These are phyloP conservation scores for Calcarisporium arbuscula DNA, from an alignment of 2,329 filamentous ascomycete genomes.

Conservation along the genomic window DNA sequence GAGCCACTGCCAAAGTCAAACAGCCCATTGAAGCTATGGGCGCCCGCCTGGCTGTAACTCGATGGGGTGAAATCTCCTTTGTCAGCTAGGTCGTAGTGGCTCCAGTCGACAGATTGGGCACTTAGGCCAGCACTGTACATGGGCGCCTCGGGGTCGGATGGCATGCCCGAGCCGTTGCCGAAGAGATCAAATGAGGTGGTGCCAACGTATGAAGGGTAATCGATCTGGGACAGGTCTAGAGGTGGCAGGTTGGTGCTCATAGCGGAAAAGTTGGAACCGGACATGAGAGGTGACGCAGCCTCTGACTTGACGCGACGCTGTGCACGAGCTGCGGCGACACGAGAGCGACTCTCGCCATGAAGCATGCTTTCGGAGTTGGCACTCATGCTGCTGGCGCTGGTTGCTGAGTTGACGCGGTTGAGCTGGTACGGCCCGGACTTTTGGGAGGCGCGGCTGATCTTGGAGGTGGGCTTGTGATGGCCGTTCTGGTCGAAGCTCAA, in stretches of 20 bases:
- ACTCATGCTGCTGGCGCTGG: slow-evolving; percentile 44
- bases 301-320: slow-evolving; percentile 55
- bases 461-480: slow-evolving; percentile 56
- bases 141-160: slow-evolving; percentile 47
- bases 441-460: slow-evolving; percentile 54
- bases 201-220: slow-evolving; percentile 42
- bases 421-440: slow-evolving; percentile 58
- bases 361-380: slow-evolving; percentile 36
- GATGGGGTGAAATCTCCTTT: slow-evolving; percentile 45
- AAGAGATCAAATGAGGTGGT: slow-evolving; percentile 47
- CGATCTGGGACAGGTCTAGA: slow-evolving; percentile 51
- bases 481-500: slow-evolving; percentile 58
- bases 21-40: slow-evolving; percentile 43
- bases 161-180: slow-evolving; percentile 28
- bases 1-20: slow-evolving; percentile 47
- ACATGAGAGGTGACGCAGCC: slow-evolving; percentile 52
- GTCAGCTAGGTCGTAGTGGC: slow-evolving; percentile 39
- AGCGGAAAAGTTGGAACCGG: slow-evolving; percentile 42
- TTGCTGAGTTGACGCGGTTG: slow-evolving; percentile 51
- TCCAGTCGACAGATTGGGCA: slow-evolving; percentile 43
- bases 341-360: slow-evolving; percentile 28
- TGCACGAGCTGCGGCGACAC: slow-evolving; percentile 33
- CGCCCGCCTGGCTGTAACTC: slow-evolving; percentile 47
- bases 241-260: slow-evolving; percentile 46
- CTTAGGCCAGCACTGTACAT: slow-evolving; percentile 58